Base-by-base conservation (phyloP, 768 basidiomycete genomes). In the Rhodotorula diobovata region DNA sequence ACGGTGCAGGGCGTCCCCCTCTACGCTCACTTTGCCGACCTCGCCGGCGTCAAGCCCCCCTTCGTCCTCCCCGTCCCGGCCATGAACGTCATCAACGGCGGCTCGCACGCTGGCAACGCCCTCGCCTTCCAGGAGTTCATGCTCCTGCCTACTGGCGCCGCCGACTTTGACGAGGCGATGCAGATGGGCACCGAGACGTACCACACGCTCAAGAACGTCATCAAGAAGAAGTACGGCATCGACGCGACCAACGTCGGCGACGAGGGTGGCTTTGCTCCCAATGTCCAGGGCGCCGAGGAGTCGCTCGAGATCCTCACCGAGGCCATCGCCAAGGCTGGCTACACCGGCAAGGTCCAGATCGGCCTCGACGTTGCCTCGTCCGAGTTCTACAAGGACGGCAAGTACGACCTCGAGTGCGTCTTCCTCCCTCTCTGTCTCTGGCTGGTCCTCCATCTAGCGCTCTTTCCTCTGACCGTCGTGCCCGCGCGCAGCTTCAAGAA, bases 51-150 rank as follows among this genome's bases (percentile, higher is more conserved):
- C 82, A 92, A 94, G 83, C 85, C 91, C 63, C 95, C 96, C 56
- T 97, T 88, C 82, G 85, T 92, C 71, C 89, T 98, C 78, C 96
- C 96, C 71, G 84, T 83, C 80, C 96, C 96, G 59, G 88, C 91
- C 69, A 93, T 99, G 87, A 99, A 99, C 81, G 96, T 99, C 78
- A 99, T 99, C 85, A 99, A 99, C 83, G 96, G 96, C 82, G 96
- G 96, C 75, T 97, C 95, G 73, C 96, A 99, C 81, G 96, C 96
- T 69, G 96, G 96, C 61, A 99, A 99, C 87, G 94, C 95, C 83
- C 90, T 99, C 74, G 96, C 96, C 50, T 99, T 98, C 91, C 96
- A 99, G 83, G 96, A 99, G 83, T 99, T 99, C 86, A 98, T 99
- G 96, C 86, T 99, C 77, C 86, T 97, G 73, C 95, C 96, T 72